A percentile compares a stretch with the other conserved stretches of the same genome.
Evolutionary conservation across 495 filamentous ascomycete species (phyloP).

Genomic region (Aspergillus sclerotiicarbonarius): DNA sequence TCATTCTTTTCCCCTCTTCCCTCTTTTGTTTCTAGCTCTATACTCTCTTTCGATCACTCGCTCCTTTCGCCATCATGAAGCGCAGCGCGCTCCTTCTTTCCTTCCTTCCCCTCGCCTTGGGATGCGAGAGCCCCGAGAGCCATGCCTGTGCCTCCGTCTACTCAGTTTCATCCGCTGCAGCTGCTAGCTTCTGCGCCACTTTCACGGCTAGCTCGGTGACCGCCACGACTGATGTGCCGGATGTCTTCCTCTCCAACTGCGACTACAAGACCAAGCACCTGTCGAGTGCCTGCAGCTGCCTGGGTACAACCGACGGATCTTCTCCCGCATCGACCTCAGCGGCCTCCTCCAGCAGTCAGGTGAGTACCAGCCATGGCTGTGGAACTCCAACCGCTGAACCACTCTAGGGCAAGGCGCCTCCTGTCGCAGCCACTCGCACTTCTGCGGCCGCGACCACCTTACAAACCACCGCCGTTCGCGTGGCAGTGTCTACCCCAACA

Average conservation of each 20-base stretch:
- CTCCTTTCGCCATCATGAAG: constrained; percentile 32
- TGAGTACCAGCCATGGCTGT: not conserved
- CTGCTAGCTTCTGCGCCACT: constrained; percentile 29
- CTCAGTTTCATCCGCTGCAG: constrained; percentile 26
- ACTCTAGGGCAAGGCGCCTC: not conserved
- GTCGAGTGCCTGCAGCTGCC: constrained; percentile 33
- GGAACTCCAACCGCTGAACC: not conserved
- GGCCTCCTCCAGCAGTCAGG: constrained; percentile 3
- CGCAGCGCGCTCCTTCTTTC: constrained; percentile 33
- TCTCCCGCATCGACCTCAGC: constrained; percentile 1
- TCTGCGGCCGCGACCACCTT: constrained; percentile 13
- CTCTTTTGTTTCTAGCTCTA: constrained; percentile 2
- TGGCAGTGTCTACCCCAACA: not conserved
- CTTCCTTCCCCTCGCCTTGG: constrained; percentile 28
- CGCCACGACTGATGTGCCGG: constrained; percentile 25
- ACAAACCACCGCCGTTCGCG: constrained; percentile 3
- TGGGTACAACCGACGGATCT: constrained; percentile 19
- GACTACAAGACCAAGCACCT: constrained; percentile 26
- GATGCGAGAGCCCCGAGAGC: constrained; percentile 26
- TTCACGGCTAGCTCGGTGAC: constrained; percentile 30
- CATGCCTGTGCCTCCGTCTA: constrained; percentile 32
- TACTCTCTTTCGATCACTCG: constrained; percentile 10
- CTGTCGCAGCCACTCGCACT: constrained; percentile 8
- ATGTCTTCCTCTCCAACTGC: constrained; percentile 24
- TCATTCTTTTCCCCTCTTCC: not conserved